Evolutionary conservation across 805 yeast species (phyloP).

Genomic region (Ogataea nitratoaversa): DNA sequence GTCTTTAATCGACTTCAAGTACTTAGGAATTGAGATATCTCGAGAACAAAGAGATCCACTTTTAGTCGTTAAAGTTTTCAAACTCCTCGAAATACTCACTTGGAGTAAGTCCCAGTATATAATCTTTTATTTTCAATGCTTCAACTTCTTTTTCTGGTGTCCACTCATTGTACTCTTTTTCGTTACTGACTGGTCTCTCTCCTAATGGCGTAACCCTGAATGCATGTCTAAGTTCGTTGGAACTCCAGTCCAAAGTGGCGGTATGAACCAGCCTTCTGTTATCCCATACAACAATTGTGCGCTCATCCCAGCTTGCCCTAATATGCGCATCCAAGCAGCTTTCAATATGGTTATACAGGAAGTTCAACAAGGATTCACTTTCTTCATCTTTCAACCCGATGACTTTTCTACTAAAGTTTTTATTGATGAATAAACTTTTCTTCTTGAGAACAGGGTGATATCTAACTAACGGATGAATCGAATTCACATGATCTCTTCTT

Average conservation of each 20-base stretch:
- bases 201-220: conserved; percentile 65
- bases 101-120: conserved; percentile 27
- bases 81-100: neutral
- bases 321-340: conserved; percentile 52
- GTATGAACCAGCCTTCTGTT: conserved; percentile 62
- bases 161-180: conserved; percentile 16
- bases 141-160: conserved; percentile 7
- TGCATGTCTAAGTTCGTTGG: conserved; percentile 58
- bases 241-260: conserved; percentile 63
- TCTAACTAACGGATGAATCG: conserved; percentile 59
- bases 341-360: conserved; percentile 45
- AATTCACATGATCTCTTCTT: conserved; percentile 54
- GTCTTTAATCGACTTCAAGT: too few relatives aligned
- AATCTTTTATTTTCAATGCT: neutral
- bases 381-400: conserved; percentile 66
- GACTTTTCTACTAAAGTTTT: conserved; percentile 56
- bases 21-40: too few relatives aligned
- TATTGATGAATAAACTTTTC: conserved; percentile 49
- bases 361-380: conserved; percentile 50
- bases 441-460: conserved; percentile 60
- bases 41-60: too few relatives aligned
- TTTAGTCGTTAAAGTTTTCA: too few relatives aligned
- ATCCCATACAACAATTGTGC: conserved; percentile 67
- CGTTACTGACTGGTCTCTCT: conserved; percentile 46
- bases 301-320: conserved; percentile 61